These are phyloP conservation scores for Straminergon stramineum DNA, from an alignment of 225 moss, liverwort and hornwort species.

Conservation along the genomic window DNA sequence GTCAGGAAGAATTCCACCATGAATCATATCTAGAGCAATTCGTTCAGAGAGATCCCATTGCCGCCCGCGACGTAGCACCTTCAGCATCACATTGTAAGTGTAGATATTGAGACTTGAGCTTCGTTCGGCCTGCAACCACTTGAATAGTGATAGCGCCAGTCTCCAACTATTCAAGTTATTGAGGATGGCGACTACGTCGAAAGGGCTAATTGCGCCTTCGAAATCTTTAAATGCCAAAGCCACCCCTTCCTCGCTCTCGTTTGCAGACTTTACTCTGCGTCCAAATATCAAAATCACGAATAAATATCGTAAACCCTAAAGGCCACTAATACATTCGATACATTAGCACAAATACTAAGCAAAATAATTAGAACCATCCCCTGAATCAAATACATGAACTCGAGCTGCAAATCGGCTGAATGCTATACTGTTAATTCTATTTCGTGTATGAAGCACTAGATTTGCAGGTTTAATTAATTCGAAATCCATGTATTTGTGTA, in stretches of 20 bases:
- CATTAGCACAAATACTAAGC: not conserved
- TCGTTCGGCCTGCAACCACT: constrained; percentile 50
- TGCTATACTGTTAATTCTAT: no score
- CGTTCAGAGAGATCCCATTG: constrained; percentile 66
- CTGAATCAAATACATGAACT: not conserved
- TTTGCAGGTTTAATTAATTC: not conserved
- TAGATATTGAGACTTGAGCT: constrained; percentile 52
- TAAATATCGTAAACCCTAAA: not conserved
- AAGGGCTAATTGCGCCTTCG: constrained; percentile 28
- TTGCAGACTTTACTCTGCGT: constrained; percentile 33
- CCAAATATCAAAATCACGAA: not conserved
- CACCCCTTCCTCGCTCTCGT: constrained; percentile 51
- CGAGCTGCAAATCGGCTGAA: not conserved
- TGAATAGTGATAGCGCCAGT: constrained; percentile 59
- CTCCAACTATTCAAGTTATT: constrained; percentile 64
- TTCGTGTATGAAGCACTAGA: not conserved
- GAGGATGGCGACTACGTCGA: constrained; percentile 50
- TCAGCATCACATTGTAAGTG: constrained; percentile 77
- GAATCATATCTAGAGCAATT: constrained; percentile 61
- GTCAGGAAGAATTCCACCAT: constrained; percentile 50
- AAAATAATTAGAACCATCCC: not conserved
- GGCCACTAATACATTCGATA: not conserved
- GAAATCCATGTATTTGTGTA: not conserved
- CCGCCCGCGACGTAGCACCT: constrained; percentile 65
- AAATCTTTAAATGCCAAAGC: constrained; percentile 53